A percentile compares a stretch with the other conserved stretches of the same genome.
These are phyloP conservation scores for Medicago arabica DNA, from an alignment of 306 rosid genomes.

Conservation along the genomic window DNA sequence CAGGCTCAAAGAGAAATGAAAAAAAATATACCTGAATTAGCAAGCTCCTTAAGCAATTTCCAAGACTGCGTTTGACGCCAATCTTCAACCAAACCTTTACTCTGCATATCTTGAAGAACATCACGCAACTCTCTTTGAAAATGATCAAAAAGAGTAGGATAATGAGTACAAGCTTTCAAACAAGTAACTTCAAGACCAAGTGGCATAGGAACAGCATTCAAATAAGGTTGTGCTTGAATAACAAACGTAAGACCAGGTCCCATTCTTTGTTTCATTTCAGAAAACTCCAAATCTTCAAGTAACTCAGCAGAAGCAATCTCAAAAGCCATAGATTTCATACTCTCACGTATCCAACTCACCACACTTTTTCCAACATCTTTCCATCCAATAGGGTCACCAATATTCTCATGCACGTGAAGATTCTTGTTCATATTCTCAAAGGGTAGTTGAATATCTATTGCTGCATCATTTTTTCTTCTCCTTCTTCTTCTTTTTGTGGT, in stretches of 20 bases:
- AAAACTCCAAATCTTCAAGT: slow-evolving; percentile 59
- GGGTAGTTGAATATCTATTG: background rate
- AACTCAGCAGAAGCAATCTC: slow-evolving; percentile 68
- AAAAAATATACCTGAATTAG: slow-evolving; percentile 69
- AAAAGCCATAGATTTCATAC: slow-evolving; percentile 74
- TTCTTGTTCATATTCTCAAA: background rate
- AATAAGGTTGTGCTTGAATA: slow-evolving; percentile 74
- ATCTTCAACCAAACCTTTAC: slow-evolving; percentile 41
- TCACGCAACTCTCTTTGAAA: slow-evolving; percentile 86
- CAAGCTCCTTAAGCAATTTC: slow-evolving; percentile 76
- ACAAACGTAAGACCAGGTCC: slow-evolving; percentile 74
- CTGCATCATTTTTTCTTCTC: slow-evolving; percentile 9
- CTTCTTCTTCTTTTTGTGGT: slow-evolving; percentile 33
- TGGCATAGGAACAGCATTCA: slow-evolving; percentile 78
- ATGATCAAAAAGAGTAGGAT: slow-evolving; percentile 81
- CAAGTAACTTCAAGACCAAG: slow-evolving; percentile 71
- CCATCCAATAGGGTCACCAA: slow-evolving; percentile 75
- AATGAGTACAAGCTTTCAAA: slow-evolving; percentile 73
- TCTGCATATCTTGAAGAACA: slow-evolving; percentile 60
- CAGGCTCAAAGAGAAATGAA: background rate
- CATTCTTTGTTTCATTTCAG: slow-evolving; percentile 60
- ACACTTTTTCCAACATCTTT: slow-evolving; percentile 75
- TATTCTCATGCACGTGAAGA: background rate
- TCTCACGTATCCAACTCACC: slow-evolving; percentile 65
- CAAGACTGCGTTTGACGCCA: slow-evolving; percentile 74